phyloP scores from a whole-genome alignment of 73 alveolate species.

The Paramecium sonneborni region DNA sequence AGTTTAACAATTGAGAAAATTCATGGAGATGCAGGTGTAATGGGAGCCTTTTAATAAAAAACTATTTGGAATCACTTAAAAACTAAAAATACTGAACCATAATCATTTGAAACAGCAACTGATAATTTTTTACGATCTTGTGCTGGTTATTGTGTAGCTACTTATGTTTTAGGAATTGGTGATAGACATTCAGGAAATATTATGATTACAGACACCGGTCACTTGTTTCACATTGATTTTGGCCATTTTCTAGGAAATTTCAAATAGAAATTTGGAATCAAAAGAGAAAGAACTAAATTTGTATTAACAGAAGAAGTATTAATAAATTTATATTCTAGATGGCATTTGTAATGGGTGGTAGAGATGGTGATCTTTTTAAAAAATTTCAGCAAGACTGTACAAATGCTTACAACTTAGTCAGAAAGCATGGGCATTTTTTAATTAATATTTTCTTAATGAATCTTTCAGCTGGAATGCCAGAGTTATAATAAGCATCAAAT shows the following conservation, averaged over 20 bases:
- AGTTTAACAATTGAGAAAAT: constrained; percentile 63
- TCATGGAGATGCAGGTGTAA: constrained; percentile 48
- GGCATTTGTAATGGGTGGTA: constrained; percentile 90
- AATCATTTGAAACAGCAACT: constrained; percentile 68
- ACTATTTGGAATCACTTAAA: constrained; percentile 70
- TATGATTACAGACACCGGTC: constrained; percentile 91
- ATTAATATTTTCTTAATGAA: constrained; percentile 88
- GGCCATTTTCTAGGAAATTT: constrained; percentile 97
- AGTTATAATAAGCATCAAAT: constrained; percentile 78
- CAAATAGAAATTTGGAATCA: constrained; percentile 89
- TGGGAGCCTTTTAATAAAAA: constrained; percentile 75
- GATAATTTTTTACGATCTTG: constrained; percentile 86
- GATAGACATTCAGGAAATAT: constrained; percentile 98
- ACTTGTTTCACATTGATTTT: constrained; percentile 97
- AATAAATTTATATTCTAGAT: constrained; percentile 86
- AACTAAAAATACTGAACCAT: constrained; percentile 56
- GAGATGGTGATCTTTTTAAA: constrained; percentile 73
- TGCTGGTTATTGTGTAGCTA: constrained; percentile 96
- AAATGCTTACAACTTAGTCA: constrained; percentile 82
- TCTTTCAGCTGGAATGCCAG: constrained; percentile 94
- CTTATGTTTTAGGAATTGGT: constrained; percentile 94
- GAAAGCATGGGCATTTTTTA: constrained; percentile 82
- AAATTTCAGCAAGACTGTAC: constrained; percentile 81
- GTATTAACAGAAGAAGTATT: constrained; percentile 67
- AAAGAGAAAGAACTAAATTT: constrained; percentile 84